A percentile compares a stretch with the other conserved stretches of the same genome.
Conservation (phyloP, 768 basidiomycete genomes). For the Mycena amicta region DNA sequence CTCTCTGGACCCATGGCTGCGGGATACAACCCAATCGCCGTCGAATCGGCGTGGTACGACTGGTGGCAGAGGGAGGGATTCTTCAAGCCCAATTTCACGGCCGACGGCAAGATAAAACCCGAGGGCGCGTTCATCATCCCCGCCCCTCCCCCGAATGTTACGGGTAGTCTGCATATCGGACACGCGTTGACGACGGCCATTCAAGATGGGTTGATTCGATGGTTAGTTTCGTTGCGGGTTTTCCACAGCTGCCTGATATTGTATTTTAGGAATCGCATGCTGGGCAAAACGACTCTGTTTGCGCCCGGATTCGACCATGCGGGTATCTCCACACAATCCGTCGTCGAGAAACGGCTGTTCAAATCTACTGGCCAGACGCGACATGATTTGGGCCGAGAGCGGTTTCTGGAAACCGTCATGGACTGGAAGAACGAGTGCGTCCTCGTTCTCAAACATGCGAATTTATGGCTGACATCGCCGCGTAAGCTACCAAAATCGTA, state of each 20-base stretch:
- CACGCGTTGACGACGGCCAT: conserved; percentile 92
- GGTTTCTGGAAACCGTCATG: conserved; percentile 87
- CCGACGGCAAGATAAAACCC: conserved; percentile 58
- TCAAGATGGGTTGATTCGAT: conserved; percentile 87
- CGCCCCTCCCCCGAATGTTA: conserved; percentile 94
- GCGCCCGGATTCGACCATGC: conserved; percentile 98
- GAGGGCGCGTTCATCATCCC: conserved; percentile 84
- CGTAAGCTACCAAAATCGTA: conserved; percentile 92
- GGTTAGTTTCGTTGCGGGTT: conserved; percentile 51
- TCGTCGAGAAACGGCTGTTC: conserved; percentile 90
- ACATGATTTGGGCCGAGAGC: conserved; percentile 94
- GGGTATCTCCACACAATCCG: conserved; percentile 96
- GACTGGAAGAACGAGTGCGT: conserved; percentile 97
- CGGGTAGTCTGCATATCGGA: conserved; percentile 92
- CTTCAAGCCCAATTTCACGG: conserved; percentile 74
- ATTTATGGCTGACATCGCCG: not conserved
- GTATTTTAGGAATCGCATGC: conserved; percentile 89
- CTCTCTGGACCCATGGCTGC: conserved; percentile 83
- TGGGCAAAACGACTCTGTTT: conserved; percentile 87
- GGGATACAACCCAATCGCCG: conserved; percentile 94
- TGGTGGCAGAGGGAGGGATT: conserved; percentile 95
- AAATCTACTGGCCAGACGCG: conserved; percentile 81
- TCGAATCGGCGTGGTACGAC: conserved; percentile 96
- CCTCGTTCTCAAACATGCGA: not conserved
- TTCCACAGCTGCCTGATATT: not conserved